Evolutionary conservation across 495 filamentous ascomycete genomes (phyloP).

Genomic region (Aspergillus funiculosus): DNA sequence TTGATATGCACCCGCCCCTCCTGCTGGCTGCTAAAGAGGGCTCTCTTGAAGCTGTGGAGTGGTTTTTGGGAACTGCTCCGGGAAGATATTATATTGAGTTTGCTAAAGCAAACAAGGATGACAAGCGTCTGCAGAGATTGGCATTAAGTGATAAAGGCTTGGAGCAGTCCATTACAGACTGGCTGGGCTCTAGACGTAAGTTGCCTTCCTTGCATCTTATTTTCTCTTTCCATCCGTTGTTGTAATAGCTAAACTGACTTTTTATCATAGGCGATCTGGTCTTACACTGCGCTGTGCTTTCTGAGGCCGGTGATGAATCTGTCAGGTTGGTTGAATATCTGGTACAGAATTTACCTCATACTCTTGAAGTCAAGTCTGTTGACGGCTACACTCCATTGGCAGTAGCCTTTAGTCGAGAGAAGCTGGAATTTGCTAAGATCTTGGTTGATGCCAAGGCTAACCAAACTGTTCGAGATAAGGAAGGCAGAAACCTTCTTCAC

Average conservation of each 20-base stretch:
- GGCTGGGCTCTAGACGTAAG: conserved; percentile 51
- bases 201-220: conserved; percentile 4
- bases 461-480: conserved; percentile 48
- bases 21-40: conserved; percentile 52
- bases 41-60: conserved; percentile 57
- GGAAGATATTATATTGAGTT: conserved; percentile 58
- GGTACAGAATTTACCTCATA: conserved; percentile 49
- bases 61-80: conserved; percentile 63
- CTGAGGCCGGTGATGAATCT: conserved; percentile 32
- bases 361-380: conserved; percentile 50
- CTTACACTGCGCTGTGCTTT: conserved; percentile 60
- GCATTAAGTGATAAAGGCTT: conserved; percentile 49
- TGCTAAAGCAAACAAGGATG: conserved; percentile 48
- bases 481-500: conserved; percentile 57
- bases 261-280: conserved; percentile 48
- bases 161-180: conserved; percentile 52
- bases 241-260: neutral
- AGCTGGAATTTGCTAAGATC: conserved; percentile 47
- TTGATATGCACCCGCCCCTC: conserved; percentile 45
- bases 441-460: conserved; percentile 61
- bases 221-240: neutral
- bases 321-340: conserved; percentile 56
- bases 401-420: conserved; percentile 48
- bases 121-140: conserved; percentile 52
- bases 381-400: conserved; percentile 56